Evolutionary conservation across 1,139 yeast genomes (phyloP).

Genomic region (Torulaspora pretoriensis): DNA sequence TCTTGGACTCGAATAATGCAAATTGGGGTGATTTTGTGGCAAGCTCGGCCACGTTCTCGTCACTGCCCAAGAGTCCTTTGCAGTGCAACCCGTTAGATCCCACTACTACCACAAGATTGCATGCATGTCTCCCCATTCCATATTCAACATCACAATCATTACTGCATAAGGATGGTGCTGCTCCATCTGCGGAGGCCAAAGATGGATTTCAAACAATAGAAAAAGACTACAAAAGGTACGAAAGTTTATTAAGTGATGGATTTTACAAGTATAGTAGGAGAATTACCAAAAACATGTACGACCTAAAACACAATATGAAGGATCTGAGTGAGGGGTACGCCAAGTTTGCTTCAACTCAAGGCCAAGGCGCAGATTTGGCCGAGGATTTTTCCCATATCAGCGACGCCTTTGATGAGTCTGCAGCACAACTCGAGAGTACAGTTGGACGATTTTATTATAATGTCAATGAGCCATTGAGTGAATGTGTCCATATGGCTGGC

Average conservation of each 20-base stretch:
- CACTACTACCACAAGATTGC: slow-evolving; percentile 50
- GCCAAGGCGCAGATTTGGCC: slow-evolving; percentile 37
- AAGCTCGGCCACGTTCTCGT: slow-evolving; percentile 53
- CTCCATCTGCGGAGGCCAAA: slow-evolving; percentile 27
- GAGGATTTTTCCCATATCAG: slow-evolving; percentile 69
- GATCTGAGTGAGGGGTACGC: slow-evolving; percentile 42
- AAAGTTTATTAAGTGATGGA: slow-evolving; percentile 48
- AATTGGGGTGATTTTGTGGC: slow-evolving; percentile 60
- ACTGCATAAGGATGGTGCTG: slow-evolving; percentile 19
- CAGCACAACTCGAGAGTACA: slow-evolving; percentile 60
- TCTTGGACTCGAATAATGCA: slow-evolving; percentile 71
- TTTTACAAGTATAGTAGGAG: slow-evolving; percentile 66
- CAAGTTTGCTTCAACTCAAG: slow-evolving; percentile 58
- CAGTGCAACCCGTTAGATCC: slow-evolving; percentile 55
- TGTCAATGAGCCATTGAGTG: slow-evolving; percentile 80
- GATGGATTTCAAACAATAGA: slow-evolving; percentile 38
- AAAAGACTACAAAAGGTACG: slow-evolving; percentile 51
- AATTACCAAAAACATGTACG: slow-evolving; percentile 57
- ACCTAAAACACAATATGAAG: slow-evolving; percentile 46
- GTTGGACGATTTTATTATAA: slow-evolving; percentile 67
- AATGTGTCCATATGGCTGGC: slow-evolving; percentile 70
- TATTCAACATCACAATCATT: slow-evolving; percentile 44
- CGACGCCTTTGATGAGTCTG: slow-evolving; percentile 71
- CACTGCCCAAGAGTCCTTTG: slow-evolving; percentile 48
- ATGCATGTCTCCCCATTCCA: slow-evolving; percentile 58